phyloP scores from a whole-genome alignment of 441 rosid species.

The Dalechampia spathulata region DNA sequence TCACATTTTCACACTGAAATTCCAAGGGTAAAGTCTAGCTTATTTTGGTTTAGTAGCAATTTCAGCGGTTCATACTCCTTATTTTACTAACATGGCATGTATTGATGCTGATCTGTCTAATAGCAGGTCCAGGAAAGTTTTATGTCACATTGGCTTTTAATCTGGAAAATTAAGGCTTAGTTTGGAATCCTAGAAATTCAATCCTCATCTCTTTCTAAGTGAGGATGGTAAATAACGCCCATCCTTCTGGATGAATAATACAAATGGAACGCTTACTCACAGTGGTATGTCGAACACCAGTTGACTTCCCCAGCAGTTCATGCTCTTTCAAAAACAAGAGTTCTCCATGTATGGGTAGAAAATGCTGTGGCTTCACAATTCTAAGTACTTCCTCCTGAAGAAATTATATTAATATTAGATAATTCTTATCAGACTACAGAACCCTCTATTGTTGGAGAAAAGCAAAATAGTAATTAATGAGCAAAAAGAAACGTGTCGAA shows the following conservation, averaged over 20 bases:
- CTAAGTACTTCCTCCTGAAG: slow-evolving; percentile 92
- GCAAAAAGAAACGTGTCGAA: not conserved
- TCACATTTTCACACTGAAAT: too few species aligned
- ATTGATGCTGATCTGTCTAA: slow-evolving; percentile 2
- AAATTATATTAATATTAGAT: slow-evolving; percentile 10
- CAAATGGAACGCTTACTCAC: slow-evolving; percentile 37
- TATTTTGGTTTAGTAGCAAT: not conserved
- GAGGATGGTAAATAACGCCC: too few species aligned
- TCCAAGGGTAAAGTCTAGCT: not conserved
- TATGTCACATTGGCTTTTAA: too few species aligned
- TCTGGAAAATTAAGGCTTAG: too few species aligned
- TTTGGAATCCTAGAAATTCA: too few species aligned
- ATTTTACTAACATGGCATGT: not conserved
- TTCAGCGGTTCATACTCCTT: not conserved
- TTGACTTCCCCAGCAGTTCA: slow-evolving; percentile 85
- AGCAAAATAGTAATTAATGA: not conserved
- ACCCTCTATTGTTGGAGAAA: not conserved
- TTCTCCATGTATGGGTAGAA: slow-evolving; percentile 96
- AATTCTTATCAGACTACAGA: not conserved
- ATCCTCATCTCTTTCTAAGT: too few species aligned
- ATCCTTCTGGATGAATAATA: too few species aligned
- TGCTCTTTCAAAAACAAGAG: slow-evolving; percentile 96
- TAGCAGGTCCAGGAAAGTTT: not conserved
- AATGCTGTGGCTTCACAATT: slow-evolving; percentile 94
- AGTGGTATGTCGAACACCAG: slow-evolving; percentile 87